These are phyloP conservation scores for Xerocomus potaroensis DNA, from an alignment of 768 basidiomycete genomes.

Conservation along the genomic window DNA sequence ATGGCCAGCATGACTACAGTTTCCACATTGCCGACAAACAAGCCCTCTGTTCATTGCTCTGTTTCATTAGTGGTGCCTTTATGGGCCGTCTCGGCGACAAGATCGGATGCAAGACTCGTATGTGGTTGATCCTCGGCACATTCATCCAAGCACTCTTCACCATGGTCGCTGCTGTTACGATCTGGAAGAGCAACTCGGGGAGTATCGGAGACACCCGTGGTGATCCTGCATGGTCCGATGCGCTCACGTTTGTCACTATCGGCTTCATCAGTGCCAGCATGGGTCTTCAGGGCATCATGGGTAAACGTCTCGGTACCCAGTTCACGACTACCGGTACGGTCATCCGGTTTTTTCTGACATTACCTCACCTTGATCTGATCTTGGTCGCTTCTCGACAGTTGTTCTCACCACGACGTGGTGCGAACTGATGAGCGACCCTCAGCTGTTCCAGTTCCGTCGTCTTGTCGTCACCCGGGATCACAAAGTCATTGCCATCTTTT, in stretches of 20 bases:
- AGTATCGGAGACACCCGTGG: constrained; percentile 52
- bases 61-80: constrained; percentile 76
- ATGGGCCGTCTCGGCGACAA: constrained; percentile 82
- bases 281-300: constrained; percentile 84
- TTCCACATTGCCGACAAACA: constrained; percentile 85
- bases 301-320: constrained; percentile 74
- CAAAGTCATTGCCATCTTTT: constrained; percentile 57
- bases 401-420: constrained; percentile 89
- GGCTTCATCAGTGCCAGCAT: constrained; percentile 74
- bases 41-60: constrained; percentile 71
- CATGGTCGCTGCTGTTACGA: constrained; percentile 63
- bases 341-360: background rate
- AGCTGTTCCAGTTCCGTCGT: constrained; percentile 56
- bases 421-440: constrained; percentile 78
- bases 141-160: constrained; percentile 73
- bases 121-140: constrained; percentile 71
- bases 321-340: constrained; percentile 69
- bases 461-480: constrained; percentile 63
- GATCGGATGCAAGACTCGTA: constrained; percentile 66
- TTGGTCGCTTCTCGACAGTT: constrained; percentile 50
- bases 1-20: constrained; percentile 42
- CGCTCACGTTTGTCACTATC: constrained; percentile 62
- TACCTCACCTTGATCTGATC: no score
- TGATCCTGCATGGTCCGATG: constrained; percentile 67
- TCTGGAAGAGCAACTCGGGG: constrained; percentile 64